Evolutionary conservation across 805 yeast genomes (phyloP), one percentile per base, ranked within the genome.

Genomic region (Kodamaea kaohsiungensis): DNA sequence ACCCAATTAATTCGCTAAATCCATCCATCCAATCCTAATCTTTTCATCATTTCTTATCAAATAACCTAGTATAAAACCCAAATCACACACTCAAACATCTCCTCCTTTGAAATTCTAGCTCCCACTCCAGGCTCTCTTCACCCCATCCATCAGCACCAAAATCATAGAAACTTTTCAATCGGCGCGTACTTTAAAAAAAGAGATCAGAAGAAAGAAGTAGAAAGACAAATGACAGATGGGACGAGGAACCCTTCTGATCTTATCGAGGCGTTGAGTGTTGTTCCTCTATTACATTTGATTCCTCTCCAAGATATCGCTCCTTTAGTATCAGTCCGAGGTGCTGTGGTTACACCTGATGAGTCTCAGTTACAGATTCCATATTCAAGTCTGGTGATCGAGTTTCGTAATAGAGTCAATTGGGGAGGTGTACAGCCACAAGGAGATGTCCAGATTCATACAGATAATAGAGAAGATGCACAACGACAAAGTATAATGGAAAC

Each of bases 271-370:
- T 56, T 69, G 33, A 52, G 65, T 10, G 62, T 64, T 10, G 62
- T 65, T n/a, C 73, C 73, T 2, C 53, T 69, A 19, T 53, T 65
- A 5, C 70, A 67, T 49, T 60, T 69, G 9, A 48, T 69, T n/a
- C 72, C 72, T 17, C 62, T 59, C n/a, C 72, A 68, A 47, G 64
- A 58, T 15, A 9, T 56, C n/a, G 60, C 60, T 7, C 54, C 56
- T 3, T 17, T 54, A 10, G 49, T 54, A 4, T 46, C 55, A 4
- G 51, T 43, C 9, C 43, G 22, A n/a, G 53, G 58, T 46, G 8
- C 64, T 12, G 56, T 63, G 7, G 63, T 70, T 6, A 27, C 46
- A 7, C 54, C 48, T 2, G 43, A 46, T 39, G 49, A 46, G 6
- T 56, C 67, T 35, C 55, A 67, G 37, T 30, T 48, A 17, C 39